A percentile compares a stretch with the other conserved stretches of the same genome.
phyloP scores from a whole-genome alignment of 1,284 basidiomycete genomes.

The Pholiota adiposa region DNA sequence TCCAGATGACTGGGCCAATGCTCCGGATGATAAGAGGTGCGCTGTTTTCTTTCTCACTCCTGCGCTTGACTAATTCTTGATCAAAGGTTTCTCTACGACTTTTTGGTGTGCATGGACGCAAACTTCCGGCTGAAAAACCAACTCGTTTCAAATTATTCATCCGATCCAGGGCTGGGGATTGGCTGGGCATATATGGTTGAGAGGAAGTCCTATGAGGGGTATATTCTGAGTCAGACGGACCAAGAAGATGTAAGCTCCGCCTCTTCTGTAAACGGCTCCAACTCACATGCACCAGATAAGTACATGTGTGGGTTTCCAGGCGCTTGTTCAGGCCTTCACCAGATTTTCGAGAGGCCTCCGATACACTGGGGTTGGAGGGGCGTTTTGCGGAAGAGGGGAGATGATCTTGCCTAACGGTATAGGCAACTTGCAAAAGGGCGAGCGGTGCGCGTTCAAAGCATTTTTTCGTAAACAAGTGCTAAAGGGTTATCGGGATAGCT shows the following conservation, averaged over 20 bases:
- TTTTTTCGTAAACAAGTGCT: not conserved
- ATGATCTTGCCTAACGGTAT: slow-evolving; percentile 11
- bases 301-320: slow-evolving; percentile 14
- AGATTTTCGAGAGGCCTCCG: not conserved
- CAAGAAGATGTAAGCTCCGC: not conserved
- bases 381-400: slow-evolving; percentile 8
- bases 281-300: slow-evolving; percentile 6
- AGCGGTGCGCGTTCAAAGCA: slow-evolving; percentile 4
- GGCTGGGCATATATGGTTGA: slow-evolving; percentile 5
- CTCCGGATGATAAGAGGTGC: slow-evolving; percentile 4
- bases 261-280: not conserved
- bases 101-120: not conserved
- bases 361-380: slow-evolving; percentile 9
- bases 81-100: not conserved
- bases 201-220: not conserved
- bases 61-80: no score
- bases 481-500: not conserved
- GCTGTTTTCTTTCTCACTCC: no score
- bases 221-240: not conserved
- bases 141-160: not conserved
- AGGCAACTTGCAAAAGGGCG: slow-evolving; percentile 15
- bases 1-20: slow-evolving; percentile 24
- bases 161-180: slow-evolving; percentile 2
- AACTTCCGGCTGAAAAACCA: slow-evolving; percentile 5
- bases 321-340: slow-evolving; percentile 4